These are phyloP conservation scores for Camellia lanceoleosa DNA, from an alignment of 148 eudicot species.

Conservation along the genomic window DNA sequence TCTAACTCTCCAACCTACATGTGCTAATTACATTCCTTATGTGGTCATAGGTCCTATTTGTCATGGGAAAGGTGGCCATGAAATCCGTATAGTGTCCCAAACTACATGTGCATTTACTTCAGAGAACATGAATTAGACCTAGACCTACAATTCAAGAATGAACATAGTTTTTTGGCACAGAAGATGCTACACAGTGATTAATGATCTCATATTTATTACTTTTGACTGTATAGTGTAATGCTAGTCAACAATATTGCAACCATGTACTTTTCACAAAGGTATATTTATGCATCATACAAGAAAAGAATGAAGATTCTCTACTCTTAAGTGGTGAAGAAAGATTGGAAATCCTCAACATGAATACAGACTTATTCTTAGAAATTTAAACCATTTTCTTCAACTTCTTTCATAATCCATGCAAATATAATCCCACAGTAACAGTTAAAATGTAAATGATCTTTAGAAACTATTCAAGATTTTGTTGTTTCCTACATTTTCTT, in stretches of 20 bases:
- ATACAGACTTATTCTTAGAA: not conserved
- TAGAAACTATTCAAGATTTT: not conserved
- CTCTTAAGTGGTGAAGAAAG: not conserved
- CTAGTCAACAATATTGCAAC: not conserved
- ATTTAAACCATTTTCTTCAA: not conserved
- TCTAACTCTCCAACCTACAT: too few species aligned
- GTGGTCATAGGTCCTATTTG: too few species aligned
- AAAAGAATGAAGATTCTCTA: not conserved
- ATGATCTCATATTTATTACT: not conserved
- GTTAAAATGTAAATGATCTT: not conserved
- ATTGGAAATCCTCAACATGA: not conserved
- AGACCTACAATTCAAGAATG: not conserved
- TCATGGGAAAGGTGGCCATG: too few species aligned
- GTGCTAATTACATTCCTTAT: too few species aligned
- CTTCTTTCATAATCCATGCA: not conserved
- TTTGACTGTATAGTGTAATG: not conserved
- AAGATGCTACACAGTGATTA: not conserved
- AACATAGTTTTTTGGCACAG: not conserved
- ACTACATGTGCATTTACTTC: not conserved
- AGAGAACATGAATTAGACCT: not conserved
- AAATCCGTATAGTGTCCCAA: too few species aligned
- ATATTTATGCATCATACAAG: not conserved
- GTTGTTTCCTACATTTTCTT: not conserved
- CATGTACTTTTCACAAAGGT: not conserved
- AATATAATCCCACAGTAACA: not conserved